phyloP scores from a whole-genome alignment of 2,329 filamentous ascomycete species.

The Phyllosticta citriasiana region DNA sequence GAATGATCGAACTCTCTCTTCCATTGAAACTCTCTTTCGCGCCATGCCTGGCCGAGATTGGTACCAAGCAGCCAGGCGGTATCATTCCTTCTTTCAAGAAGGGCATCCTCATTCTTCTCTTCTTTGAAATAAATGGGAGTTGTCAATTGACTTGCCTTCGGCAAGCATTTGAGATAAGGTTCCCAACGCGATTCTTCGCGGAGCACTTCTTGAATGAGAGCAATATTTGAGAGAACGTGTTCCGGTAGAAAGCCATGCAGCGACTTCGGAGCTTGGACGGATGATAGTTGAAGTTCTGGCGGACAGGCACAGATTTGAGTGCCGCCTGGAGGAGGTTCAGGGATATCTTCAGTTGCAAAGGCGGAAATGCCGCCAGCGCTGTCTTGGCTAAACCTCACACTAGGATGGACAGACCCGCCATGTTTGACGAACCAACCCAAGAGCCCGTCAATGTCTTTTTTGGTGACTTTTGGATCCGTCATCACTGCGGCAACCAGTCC shows the following conservation, averaged over 20 bases:
- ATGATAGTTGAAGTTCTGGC: conserved; percentile 3
- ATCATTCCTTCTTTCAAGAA: conserved; percentile 15
- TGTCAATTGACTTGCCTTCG: conserved; percentile 21
- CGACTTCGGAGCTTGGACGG: neutral
- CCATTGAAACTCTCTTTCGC: conserved; percentile 24
- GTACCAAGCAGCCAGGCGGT: conserved; percentile 25
- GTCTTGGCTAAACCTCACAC: conserved; percentile 21
- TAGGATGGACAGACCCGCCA: conserved; percentile 22
- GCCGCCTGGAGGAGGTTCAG: conserved; percentile 12
- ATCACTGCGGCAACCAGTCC: neutral
- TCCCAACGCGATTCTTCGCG: conserved; percentile 23
- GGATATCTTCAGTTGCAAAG: conserved; percentile 14
- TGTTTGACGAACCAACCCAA: conserved; percentile 22
- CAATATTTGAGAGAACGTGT: conserved; percentile 19
- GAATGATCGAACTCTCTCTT: conserved; percentile 27
- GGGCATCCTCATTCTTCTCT: conserved; percentile 10
- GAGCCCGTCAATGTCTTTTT: conserved; percentile 11
- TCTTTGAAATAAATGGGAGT: conserved; percentile 29
- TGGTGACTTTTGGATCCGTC: neutral
- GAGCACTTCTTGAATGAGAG: conserved; percentile 1
- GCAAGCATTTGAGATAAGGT: conserved; percentile 27
- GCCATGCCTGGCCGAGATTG: conserved; percentile 16
- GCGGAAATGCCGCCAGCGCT: conserved; percentile 23
- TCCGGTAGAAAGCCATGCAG: conserved; percentile 18
- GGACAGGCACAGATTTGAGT: conserved; percentile 10